Evolutionary conservation across 257 asterid genomes (phyloP).

Genomic region (Capsicum pubescens): DNA sequence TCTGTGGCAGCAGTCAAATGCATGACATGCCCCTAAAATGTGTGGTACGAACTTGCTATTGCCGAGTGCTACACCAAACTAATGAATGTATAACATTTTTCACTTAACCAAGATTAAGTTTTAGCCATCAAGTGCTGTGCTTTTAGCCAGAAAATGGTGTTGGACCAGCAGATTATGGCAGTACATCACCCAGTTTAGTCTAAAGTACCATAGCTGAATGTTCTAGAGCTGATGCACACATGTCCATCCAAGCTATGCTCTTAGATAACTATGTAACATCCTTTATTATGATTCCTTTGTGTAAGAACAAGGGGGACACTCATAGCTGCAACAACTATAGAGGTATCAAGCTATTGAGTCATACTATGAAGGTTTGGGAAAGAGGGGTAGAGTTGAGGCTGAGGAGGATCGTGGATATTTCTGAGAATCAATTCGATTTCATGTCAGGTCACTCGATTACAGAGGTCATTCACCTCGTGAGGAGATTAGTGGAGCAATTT

Average conservation of each 20-base stretch:
- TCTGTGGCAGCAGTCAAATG: neutral
- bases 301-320: no score
- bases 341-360: no score
- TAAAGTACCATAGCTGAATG: neutral
- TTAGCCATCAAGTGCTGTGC: neutral
- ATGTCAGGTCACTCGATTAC: no score
- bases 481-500: no score
- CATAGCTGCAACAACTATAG: no score
- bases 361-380: no score
- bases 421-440: no score
- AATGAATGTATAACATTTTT: neutral
- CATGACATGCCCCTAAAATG: neutral
- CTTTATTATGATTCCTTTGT: neutral
- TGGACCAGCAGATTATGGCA: slow-evolving; percentile 7
- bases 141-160: neutral
- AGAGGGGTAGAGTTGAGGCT: no score
- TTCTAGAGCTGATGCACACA: neutral
- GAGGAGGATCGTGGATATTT: no score
- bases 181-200: neutral
- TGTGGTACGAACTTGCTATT: neutral
- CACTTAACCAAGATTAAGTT: neutral
- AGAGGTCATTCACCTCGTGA: no score
- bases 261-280: neutral
- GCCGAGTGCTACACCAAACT: neutral
- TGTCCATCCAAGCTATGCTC: neutral